Conservation (phyloP, 2,329 filamentous ascomycete species). For the Corinectria fuckeliana region DNA sequence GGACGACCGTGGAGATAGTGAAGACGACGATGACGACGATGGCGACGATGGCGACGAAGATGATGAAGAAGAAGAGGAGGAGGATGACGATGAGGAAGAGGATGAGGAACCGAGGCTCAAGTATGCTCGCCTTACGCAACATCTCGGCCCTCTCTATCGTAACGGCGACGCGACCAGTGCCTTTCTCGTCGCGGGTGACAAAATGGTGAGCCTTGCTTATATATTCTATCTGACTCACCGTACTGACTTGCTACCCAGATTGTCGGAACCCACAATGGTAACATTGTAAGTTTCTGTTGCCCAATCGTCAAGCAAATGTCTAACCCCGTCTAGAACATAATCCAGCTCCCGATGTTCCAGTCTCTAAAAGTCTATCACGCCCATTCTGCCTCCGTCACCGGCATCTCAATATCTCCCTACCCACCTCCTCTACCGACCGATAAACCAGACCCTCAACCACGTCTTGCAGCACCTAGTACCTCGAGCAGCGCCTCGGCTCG, state of each 20-base stretch:
- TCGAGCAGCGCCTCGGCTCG: constrained; percentile 41
- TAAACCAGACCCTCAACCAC: constrained; percentile 50
- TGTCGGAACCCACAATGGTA: constrained; percentile 94
- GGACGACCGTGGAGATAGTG: constrained; percentile 27
- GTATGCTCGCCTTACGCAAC: constrained; percentile 85
- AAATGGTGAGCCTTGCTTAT: constrained; percentile 72
- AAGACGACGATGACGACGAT: constrained; percentile 32
- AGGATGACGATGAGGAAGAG: constrained; percentile 80
- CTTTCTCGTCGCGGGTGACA: constrained; percentile 90
- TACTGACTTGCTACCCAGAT: constrained; percentile 62
- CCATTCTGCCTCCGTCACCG: constrained; percentile 89
- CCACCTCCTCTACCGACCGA: constrained; percentile 62
- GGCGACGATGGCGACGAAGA: constrained; percentile 49
- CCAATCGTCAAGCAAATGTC: not conserved
- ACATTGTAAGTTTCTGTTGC: constrained; percentile 71
- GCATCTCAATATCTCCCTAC: constrained; percentile 87
- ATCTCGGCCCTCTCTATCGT: constrained; percentile 81
- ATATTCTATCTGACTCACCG: not conserved
- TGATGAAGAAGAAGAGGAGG: constrained; percentile 63
- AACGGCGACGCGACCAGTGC: constrained; percentile 95
- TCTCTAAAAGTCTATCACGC: constrained; percentile 87
- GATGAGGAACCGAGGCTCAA: constrained; percentile 96
- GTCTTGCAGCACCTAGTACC: constrained; percentile 45
- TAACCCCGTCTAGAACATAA: constrained; percentile 70
- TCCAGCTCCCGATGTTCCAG: constrained; percentile 83